Conservation (phyloP, 306 rosid genomes). For the Ziziphus jujuba region DNA sequence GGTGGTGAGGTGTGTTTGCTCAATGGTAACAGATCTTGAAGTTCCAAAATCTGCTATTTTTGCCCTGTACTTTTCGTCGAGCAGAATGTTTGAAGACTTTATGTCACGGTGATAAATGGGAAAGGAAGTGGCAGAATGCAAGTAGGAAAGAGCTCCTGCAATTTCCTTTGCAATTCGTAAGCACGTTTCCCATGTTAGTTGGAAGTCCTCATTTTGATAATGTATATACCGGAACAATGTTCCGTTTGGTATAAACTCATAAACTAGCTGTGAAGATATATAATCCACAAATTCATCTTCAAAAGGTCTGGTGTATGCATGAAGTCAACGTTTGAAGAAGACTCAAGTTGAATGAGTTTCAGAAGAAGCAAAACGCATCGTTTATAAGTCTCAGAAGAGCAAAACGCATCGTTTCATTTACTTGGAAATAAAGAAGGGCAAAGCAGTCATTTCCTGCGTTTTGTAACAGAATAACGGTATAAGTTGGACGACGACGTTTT, state of each 20-base stretch:
- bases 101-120: constrained; percentile 31
- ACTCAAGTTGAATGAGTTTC: too few species aligned
- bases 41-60: constrained; percentile 33
- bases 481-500: too few species aligned
- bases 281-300: too few species aligned
- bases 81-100: constrained; percentile 25
- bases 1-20: constrained; percentile 29
- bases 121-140: constrained; percentile 15
- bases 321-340: too few species aligned
- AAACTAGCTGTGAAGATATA: too few species aligned
- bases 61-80: constrained; percentile 28
- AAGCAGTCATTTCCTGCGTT: too few species aligned
- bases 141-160: constrained; percentile 5
- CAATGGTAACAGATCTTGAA: constrained; percentile 22
- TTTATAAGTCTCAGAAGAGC: too few species aligned
- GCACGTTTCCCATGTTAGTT: constrained; percentile 7
- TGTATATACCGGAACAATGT: constrained; percentile 14
- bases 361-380: too few species aligned
- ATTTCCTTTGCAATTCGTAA: constrained; percentile 9
- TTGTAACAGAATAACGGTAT: too few species aligned
- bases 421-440: too few species aligned
- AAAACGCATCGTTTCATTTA: too few species aligned
- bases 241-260: constrained; percentile 24
- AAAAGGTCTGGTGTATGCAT: too few species aligned
- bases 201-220: constrained; percentile 11